phyloP scores from a whole-genome alignment of 495 filamentous ascomycete species.

The Penicillium psychrofluorescens region DNA sequence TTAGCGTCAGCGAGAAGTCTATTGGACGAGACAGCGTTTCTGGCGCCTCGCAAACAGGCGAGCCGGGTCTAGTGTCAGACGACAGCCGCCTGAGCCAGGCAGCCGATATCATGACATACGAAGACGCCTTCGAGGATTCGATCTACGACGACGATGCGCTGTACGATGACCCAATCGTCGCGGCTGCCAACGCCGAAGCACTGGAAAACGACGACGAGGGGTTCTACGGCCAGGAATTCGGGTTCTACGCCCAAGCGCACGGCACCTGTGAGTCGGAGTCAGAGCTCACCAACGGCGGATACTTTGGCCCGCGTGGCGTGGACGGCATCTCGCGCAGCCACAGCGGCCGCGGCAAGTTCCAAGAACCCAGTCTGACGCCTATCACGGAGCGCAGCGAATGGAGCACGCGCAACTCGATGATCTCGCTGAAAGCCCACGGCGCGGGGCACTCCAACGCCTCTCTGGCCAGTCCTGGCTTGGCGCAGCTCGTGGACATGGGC shows the following conservation, averaged over 20 bases:
- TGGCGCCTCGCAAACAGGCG: slow-evolving; percentile 23
- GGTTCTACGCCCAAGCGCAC: slow-evolving; percentile 79
- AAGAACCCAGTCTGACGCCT: slow-evolving; percentile 87
- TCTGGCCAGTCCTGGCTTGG: slow-evolving; percentile 53
- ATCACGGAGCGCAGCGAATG: slow-evolving; percentile 96
- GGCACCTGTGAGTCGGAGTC: slow-evolving; percentile 27
- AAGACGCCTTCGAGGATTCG: slow-evolving; percentile 49
- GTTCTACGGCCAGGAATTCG: slow-evolving; percentile 94
- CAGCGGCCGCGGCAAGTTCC: slow-evolving; percentile 63
- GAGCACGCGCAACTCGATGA: slow-evolving; percentile 85
- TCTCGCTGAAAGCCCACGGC: slow-evolving; percentile 59
- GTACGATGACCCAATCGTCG: slow-evolving; percentile 84
- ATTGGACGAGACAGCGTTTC: slow-evolving; percentile 28
- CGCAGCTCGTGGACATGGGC: slow-evolving; percentile 65
- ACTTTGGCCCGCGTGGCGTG: slow-evolving; percentile 66
- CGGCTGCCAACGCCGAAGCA: slow-evolving; percentile 88
- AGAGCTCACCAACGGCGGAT: slow-evolving; percentile 75
- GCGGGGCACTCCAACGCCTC: slow-evolving; percentile 32
- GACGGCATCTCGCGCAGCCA: slow-evolving; percentile 57
- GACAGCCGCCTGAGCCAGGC: slow-evolving; percentile 37
- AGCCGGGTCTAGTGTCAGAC: slow-evolving; percentile 42
- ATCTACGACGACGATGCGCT: slow-evolving; percentile 48
- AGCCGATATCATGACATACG: slow-evolving; percentile 25
- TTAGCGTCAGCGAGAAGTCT: slow-evolving; percentile 36
- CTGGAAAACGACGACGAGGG: slow-evolving; percentile 87